Evolutionary conservation across 345 rosid genomes (phyloP).

Genomic region (Salix dunnii): DNA sequence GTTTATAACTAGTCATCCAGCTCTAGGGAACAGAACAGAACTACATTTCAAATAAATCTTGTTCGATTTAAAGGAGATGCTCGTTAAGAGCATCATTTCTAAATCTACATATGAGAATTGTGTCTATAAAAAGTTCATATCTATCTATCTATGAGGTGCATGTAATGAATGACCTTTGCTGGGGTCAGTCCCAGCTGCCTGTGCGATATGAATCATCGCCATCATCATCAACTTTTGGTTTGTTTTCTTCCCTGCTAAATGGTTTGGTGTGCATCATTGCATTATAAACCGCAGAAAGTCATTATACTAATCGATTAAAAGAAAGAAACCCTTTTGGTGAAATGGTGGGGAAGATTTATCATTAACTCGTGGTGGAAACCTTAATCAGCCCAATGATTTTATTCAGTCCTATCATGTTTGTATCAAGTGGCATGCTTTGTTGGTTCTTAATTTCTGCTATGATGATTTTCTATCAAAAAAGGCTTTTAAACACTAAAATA

Average conservation of each 20-base stretch:
- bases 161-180: background rate
- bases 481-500: background rate
- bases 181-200: background rate
- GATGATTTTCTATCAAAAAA: no score
- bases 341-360: background rate
- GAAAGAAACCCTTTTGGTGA: background rate
- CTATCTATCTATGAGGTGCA: background rate
- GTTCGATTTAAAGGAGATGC: no score
- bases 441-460: background rate
- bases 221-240: background rate
- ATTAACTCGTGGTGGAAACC: background rate
- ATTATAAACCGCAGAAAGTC: background rate
- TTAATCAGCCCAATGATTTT: background rate
- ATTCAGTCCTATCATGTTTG: background rate
- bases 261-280: background rate
- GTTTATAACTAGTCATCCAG: no score
- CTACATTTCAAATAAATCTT: background rate
- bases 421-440: background rate
- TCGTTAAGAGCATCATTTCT: background rate
- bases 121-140: background rate
- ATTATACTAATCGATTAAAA: background rate
- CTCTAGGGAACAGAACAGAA: no score
- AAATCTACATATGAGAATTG: background rate
- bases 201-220: background rate
- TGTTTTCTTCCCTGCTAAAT: background rate